Percentiles rank a stretch among this genome's conserved stretches.
phyloP scores from a whole-genome alignment of 495 filamentous ascomycete genomes.

The Podospora sp. region DNA sequence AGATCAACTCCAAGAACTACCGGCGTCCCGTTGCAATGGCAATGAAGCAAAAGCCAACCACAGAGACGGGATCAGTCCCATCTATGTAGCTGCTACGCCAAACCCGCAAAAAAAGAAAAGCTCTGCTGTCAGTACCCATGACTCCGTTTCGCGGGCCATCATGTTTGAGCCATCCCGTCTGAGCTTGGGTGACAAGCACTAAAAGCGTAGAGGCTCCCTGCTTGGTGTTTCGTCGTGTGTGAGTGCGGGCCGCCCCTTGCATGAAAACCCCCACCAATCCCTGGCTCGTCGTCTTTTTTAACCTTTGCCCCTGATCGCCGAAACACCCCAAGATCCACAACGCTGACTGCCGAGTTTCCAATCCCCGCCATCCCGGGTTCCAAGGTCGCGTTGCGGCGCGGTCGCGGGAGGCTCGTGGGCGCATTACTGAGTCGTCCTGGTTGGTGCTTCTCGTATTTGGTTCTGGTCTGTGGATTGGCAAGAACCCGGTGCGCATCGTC shows the following conservation, averaged over 20 bases:
- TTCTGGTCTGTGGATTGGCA: background rate
- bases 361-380: background rate
- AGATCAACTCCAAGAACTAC: conserved; percentile 10
- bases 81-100: background rate
- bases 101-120: conserved; percentile 5
- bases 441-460: background rate
- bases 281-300: background rate
- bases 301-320: conserved; percentile 10
- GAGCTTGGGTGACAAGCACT: background rate
- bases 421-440: background rate
- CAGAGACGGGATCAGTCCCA: background rate
- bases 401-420: background rate
- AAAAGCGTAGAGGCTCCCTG: background rate
- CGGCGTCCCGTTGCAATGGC: background rate
- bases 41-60: background rate
- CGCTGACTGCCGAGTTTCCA: conserved; percentile 5
- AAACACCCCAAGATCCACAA: background rate
- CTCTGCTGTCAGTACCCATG: background rate
- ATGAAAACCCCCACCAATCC: conserved; percentile 1
- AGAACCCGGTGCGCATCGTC: background rate
- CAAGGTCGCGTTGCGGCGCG: background rate
- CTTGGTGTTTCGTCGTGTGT: conserved; percentile 13
- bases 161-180: conserved; percentile 14
- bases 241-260: conserved; percentile 7
- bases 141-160: background rate